phyloP scores from a whole-genome alignment of 768 basidiomycete species.

The Tulasnella sp. region DNA sequence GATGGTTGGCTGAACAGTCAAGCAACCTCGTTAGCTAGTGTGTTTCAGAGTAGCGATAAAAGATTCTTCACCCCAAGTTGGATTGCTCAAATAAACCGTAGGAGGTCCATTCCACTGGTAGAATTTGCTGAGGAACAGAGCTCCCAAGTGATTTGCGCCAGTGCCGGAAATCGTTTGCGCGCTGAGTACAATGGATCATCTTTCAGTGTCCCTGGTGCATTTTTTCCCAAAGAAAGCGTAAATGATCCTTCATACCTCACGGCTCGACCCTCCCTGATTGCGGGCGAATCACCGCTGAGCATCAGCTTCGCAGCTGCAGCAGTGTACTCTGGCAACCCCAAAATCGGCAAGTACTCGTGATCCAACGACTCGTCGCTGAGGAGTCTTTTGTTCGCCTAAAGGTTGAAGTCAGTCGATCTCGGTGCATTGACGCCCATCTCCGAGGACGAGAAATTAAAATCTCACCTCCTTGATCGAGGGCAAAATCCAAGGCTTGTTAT shows the following conservation, averaged over 20 bases:
- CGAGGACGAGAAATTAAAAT: neutral
- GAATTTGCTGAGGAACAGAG: slow-evolving; percentile 77
- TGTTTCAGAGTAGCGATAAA: neutral
- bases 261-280: slow-evolving; percentile 65
- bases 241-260: slow-evolving; percentile 40
- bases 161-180: slow-evolving; percentile 96
- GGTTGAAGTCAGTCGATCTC: neutral
- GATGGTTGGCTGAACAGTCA: slow-evolving; percentile 64
- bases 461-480: slow-evolving; percentile 85
- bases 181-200: slow-evolving; percentile 34
- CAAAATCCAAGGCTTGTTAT: slow-evolving; percentile 86
- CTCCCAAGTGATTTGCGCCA: slow-evolving; percentile 91
- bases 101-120: slow-evolving; percentile 67
- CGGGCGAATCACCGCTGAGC: slow-evolving; percentile 66
- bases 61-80: slow-evolving; percentile 78
- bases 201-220: neutral
- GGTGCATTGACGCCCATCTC: slow-evolving; percentile 5
- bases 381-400: slow-evolving; percentile 67
- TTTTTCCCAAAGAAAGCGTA: neutral
- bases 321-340: slow-evolving; percentile 76
- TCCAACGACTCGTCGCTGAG: slow-evolving; percentile 68
- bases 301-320: slow-evolving; percentile 77
- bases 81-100: slow-evolving; percentile 79
- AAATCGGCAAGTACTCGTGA: slow-evolving; percentile 83
- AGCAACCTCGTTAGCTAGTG: neutral